These are phyloP conservation scores for Erodium texanum DNA, from an alignment of 441 rosid species.

Conservation along the genomic window DNA sequence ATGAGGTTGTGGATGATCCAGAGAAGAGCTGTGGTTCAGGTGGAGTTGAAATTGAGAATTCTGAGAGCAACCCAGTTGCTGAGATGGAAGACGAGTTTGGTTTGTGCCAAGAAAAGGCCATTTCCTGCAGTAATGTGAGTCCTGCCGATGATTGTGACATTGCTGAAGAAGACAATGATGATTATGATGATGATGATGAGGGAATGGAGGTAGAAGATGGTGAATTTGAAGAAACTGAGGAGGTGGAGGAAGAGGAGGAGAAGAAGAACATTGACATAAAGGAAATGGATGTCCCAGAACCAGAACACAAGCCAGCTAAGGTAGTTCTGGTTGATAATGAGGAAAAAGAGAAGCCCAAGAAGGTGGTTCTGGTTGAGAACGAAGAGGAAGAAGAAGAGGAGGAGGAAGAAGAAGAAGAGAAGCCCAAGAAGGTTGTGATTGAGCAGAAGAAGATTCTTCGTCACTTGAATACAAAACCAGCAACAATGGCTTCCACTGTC, in stretches of 20 bases:
- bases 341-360: too few relatives aligned
- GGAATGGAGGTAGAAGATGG: conserved; percentile 6
- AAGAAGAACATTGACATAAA: conserved; percentile 33
- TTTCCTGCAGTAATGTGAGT: conserved; percentile 14
- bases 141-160: conserved; percentile 19
- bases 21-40: conserved; percentile 3
- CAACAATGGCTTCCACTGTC: conserved; percentile 32
- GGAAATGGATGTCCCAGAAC: conserved; percentile 31
- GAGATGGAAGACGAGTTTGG: conserved; percentile 33
- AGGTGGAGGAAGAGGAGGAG: background rate
- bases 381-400: too few relatives aligned
- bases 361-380: too few relatives aligned
- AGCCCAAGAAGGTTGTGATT: too few relatives aligned
- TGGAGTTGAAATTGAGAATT: conserved; percentile 21
- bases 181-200: conserved; percentile 18
- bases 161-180: conserved; percentile 24
- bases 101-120: conserved; percentile 41
- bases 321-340: conserved; percentile 6
- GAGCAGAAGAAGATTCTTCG: conserved; percentile 20
- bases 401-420: too few relatives aligned
- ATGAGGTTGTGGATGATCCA: conserved; percentile 16
- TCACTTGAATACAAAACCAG: conserved; percentile 32
- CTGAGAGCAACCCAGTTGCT: background rate
- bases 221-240: conserved; percentile 13
- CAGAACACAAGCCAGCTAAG: conserved; percentile 17